Evolutionary conservation across 2,329 filamentous ascomycete species (phyloP), one percentile per base, ranked within the genome.

Genomic region (Colletotrichum echinochloae): DNA sequence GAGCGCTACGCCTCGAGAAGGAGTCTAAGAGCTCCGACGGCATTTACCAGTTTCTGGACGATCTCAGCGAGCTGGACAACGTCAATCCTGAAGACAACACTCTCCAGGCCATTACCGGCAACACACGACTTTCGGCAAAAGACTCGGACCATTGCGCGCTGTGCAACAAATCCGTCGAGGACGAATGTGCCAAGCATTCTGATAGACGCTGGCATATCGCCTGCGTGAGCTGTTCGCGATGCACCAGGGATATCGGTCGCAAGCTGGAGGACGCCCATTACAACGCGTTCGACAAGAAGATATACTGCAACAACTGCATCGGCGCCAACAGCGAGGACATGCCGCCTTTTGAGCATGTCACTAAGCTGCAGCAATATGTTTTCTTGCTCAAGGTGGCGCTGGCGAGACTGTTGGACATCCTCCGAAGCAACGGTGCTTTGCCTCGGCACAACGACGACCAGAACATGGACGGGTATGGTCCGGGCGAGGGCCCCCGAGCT

Each of bases 331-430:
- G 87, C 11, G 90, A 91, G 16, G 79, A 79, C 14, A 78, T 80
- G 20, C 77, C 82, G n/a, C 76, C 83, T 0, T 93, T 98, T 76
- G 87, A 91, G 71, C 89, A 90, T 72, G 89, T 98, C 46, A 93
- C 93, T 23, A 94, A 97, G 79, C 85, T 99, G 65, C 92, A 96
- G 78, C 95, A 99, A 83, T 99, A 97, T 78, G 91, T 98, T 7
- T 98, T 98, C 80, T 85, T 99, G 26, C 86, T 99, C 49, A 90
- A 94, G 76, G 96, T 99, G 28, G 96, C 96, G 23, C 88, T 99
- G 74, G 96, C 96, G 30, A 88, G 96, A 67, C 86, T 99, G 30
- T 85, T 99, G 72, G 93, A 95, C 54, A 97, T 97, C 37, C 87
- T 99, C 41, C 90, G 94, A 73, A 93, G 87, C 74, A 96, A 90